Conservation (phyloP, 1,139 yeast genomes). For the Blastobotrys ciferrii region DNA sequence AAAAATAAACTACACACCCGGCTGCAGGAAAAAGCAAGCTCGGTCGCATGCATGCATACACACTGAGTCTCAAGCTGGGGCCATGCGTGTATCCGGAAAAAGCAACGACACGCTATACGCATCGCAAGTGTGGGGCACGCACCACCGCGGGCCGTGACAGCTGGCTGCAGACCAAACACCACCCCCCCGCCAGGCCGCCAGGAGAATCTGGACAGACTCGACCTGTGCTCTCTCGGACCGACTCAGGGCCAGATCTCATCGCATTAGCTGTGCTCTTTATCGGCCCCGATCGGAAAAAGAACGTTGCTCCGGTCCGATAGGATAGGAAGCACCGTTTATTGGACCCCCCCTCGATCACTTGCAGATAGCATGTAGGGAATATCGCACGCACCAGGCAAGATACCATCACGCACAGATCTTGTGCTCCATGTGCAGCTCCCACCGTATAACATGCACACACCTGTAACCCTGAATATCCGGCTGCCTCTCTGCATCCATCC, state of each 20-base stretch:
- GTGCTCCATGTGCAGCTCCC: conserved; percentile 4
- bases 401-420: neutral
- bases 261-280: neutral
- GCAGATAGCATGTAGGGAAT: neutral
- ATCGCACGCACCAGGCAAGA: neutral
- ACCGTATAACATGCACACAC: conserved; percentile 1
- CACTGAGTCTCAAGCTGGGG: neutral
- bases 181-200: too few species aligned
- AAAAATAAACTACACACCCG: conserved; percentile 1
- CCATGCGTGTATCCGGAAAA: neutral
- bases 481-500: neutral
- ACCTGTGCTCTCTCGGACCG: too few species aligned
- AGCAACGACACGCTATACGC: neutral
- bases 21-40: neutral
- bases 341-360: neutral
- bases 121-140: neutral
- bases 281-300: neutral
- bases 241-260: too few species aligned
- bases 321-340: neutral
- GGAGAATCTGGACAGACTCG: too few species aligned
- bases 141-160: neutral
- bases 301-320: neutral
- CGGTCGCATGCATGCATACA: neutral
- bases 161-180: too few species aligned
- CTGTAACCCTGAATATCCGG: conserved; percentile 3